Base-by-base conservation (phyloP, 768 basidiomycete genomes). In the Mycena pura region DNA sequence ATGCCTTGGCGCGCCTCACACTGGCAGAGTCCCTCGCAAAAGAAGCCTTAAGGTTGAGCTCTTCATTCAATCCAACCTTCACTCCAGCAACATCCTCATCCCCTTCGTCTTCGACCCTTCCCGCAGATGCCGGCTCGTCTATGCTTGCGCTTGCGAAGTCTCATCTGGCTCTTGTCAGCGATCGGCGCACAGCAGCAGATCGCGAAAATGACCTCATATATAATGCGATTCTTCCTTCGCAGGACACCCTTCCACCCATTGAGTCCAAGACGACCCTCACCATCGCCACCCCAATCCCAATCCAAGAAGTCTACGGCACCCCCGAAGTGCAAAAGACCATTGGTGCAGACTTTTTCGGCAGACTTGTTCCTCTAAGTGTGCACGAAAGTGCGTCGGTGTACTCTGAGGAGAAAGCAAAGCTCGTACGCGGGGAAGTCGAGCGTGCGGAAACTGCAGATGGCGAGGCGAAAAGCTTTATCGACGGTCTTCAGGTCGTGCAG, bases 151-250 rank as follows among this genome's bases (percentile, higher is more conserved):
- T 95, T 49, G 88, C 90, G 8, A 97, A 96, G 72, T 82, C 88
- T 0, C 95, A 96, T 64, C 78, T 89, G 5, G 85, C 90, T 5
- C 78, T 95, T 43, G 90, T 91, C 68, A 79, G 85, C 0, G 95
- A 96, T 65, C 86, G 85, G 60, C 88, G 86, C 70, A 77, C 75
- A 51, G 91, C 94, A 63, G 92, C 92, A 0, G 82, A 85, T 53
- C 88, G 91, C 52, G 95, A 97, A 77, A 99, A 99, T 74, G 96
- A 99, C 71, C 86, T 99, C 50, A 96, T 99, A 65, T 99, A 99
- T 78, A 95, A 99, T 70, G 93, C 93, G 4, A 84, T 96, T 56
- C 76, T 95, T 0, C 93, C 95, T 6, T 78, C 90, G 9, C 82
- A 87, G 2, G 92, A 96, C 34, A 84, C 91, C 0, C 83, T 99